Base-by-base conservation (phyloP, 1,139 yeast species). In the Pichia sp. region DNA sequence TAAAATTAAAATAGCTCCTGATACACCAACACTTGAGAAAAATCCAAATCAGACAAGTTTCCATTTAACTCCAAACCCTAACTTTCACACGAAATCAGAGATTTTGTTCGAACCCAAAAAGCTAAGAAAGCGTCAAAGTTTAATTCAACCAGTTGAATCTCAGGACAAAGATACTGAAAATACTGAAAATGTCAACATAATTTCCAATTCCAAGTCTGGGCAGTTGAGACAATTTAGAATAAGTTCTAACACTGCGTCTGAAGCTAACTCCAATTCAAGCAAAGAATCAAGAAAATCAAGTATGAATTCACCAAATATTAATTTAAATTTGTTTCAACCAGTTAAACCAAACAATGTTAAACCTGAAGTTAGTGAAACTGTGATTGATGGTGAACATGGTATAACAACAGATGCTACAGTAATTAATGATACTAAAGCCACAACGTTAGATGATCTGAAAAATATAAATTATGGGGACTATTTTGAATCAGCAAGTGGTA, bases 401-500 rank as follows among this genome's bases (percentile, higher is more conserved):
- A 34, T 1, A 36, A 19, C 4, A 11, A 11, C 39, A 14, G 44
- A 42, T 18, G 25, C 31, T 19, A 22, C 16, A 1, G 27, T 41
- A 25, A 18, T 30, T n/a, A 42, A n/a, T 8, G 44, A 31, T 5
- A 43, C 31, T 28, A n/a, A 52, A 11, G 1, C 14, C 14, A 9
- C 27, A 25, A 22, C 38, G 8, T 25, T 29, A 7, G 27, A 33
- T 6, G 46, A 46, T 36, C 31, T 38, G 22, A 44, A 46, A 34
- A 16, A 47, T 29, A 46, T 54, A 36, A 59, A 57, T 44, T 61
- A 61, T 53, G 58, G 59, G 38, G 61, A 59, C 19, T 64, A 61
- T 29, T 61, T 60, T 28, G 62, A 60, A 14, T 60, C 60, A 10
- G 10, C 14, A 10, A 16, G 10, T 36, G 50, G 43, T 0, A 57